Evolutionary conservation across 108 stramenopile species (phyloP), one percentile per base, ranked within the genome.

Genomic region (Nitzschia inconspicua): DNA sequence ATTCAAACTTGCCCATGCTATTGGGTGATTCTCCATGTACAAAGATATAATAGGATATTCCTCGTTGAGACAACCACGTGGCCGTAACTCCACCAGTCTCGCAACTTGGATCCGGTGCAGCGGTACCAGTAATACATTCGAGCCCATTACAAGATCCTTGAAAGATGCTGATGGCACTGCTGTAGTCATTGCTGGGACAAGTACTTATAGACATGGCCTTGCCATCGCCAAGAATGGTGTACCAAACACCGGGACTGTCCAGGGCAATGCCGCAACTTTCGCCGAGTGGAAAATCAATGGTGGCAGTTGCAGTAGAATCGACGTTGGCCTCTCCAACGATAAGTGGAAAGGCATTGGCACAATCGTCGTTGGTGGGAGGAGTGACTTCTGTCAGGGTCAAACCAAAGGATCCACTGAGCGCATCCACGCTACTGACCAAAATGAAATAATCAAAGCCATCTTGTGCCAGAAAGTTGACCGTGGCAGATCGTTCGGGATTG

Each of bases 211-310:
- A 32, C 16, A 54, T 20, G 19, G 22, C 53, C 19, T 36, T 54
- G 5, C 53, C 53, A 7, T 32, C 37, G 9, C 53, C 53, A 36
- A 36, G 20, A 23, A 54, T 37, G 10, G 1, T 2, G 18, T 54
- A 54, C 53, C 53, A 54, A 54, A 54, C 23, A 10, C 53, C 53
- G 2, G 53, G 53, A 16, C 35, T 36, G 24, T 54, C 53, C 5
- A 54, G 24, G 6, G 53, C 27, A 36, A 37, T 35, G 4, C 31
- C 53, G 24, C 53, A 54, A 34, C 20, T 16, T n/a, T 34, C 53
- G 30, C 34, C 53, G 4, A 10, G 53, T 3, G 16, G 28, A 37
- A 54, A 54, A 28, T 54, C 53, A 23, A 54, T 22, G 16, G 53
- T 54, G 10, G 53, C 32, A 36, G 34, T 32, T 18, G 37, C 22